These are phyloP conservation scores for Colletotrichum theobromicola DNA, from an alignment of 2,329 filamentous ascomycete genomes.

Conservation along the genomic window DNA sequence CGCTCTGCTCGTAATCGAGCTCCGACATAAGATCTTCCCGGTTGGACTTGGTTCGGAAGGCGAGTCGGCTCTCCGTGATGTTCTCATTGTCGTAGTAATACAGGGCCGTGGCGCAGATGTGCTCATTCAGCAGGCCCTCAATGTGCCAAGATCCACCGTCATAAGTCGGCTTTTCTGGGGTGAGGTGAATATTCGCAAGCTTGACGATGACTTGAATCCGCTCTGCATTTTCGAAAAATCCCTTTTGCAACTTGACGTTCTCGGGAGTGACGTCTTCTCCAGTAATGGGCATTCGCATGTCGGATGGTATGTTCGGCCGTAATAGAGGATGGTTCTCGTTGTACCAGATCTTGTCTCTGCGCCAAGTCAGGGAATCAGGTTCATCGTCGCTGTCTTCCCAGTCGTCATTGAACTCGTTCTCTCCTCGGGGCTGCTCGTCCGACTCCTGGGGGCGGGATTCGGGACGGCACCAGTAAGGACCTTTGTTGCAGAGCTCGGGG, in stretches of 20 bases:
- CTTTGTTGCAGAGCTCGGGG: slow-evolving; percentile 21
- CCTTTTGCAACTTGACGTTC: slow-evolving; percentile 28
- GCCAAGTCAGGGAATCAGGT: slow-evolving; percentile 18
- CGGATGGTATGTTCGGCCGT: slow-evolving; percentile 6
- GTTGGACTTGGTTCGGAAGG: slow-evolving; percentile 51
- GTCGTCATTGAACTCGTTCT: slow-evolving; percentile 21
- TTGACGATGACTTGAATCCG: slow-evolving; percentile 68
- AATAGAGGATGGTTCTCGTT: slow-evolving; percentile 26
- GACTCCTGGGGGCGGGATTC: slow-evolving; percentile 27
- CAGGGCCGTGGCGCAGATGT: slow-evolving; percentile 66
- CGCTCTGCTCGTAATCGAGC: slow-evolving; percentile 34
- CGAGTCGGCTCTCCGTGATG: slow-evolving; percentile 55
- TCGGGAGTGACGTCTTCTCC: neutral
- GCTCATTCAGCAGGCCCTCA: slow-evolving; percentile 64
- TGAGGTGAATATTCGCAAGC: slow-evolving; percentile 65
- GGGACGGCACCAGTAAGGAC: slow-evolving; percentile 18
- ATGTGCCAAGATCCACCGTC: slow-evolving; percentile 59
- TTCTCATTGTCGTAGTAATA: slow-evolving; percentile 69
- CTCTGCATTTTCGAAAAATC: slow-evolving; percentile 32
- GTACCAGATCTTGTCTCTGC: slow-evolving; percentile 32
- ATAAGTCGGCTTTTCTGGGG: slow-evolving; percentile 61
- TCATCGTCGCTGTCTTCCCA: neutral
- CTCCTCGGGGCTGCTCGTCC: slow-evolving; percentile 26
- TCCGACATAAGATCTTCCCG: slow-evolving; percentile 28
- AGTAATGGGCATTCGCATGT: neutral